Conservation (phyloP, 371 early-diverging fungal species). For the Mortierella sp. region DNA sequence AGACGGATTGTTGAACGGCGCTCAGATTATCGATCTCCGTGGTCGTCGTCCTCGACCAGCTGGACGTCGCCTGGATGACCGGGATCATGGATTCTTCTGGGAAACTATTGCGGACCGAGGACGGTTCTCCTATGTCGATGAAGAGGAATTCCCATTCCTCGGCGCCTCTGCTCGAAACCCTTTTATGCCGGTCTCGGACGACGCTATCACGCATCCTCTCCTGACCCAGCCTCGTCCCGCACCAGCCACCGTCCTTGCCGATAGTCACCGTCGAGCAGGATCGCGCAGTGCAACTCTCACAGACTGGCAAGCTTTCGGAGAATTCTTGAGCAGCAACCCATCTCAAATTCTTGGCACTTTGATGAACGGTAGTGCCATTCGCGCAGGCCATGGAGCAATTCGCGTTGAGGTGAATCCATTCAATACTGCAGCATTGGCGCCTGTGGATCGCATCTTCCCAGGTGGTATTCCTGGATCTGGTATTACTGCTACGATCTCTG, state of each 20-base stretch:
- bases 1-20: constrained; percentile 36
- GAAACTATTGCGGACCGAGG: constrained; percentile 40
- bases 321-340: constrained; percentile 75
- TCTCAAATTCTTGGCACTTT: constrained; percentile 74
- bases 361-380: constrained; percentile 59
- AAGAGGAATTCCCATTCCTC: constrained; percentile 44
- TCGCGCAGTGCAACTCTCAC: constrained; percentile 45
- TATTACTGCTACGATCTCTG: constrained; percentile 19
- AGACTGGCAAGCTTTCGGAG: constrained; percentile 76
- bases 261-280: constrained; percentile 37
- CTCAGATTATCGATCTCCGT: constrained; percentile 32
- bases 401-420: constrained; percentile 65
- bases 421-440: constrained; percentile 45
- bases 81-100: constrained; percentile 48
- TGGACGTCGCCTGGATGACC: constrained; percentile 50
- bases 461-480: neutral
- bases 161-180: constrained; percentile 44
- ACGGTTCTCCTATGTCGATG: constrained; percentile 43
- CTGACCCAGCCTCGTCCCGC: constrained; percentile 61
- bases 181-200: constrained; percentile 57
- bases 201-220: constrained; percentile 76
- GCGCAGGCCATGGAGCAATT: constrained; percentile 59
- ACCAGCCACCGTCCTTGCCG: constrained; percentile 27
- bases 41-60: constrained; percentile 38
- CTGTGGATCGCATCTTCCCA: constrained; percentile 52